Evolutionary conservation across 202 grass and related monocot species (phyloP).

Genomic region (Panicum hallii): DNA sequence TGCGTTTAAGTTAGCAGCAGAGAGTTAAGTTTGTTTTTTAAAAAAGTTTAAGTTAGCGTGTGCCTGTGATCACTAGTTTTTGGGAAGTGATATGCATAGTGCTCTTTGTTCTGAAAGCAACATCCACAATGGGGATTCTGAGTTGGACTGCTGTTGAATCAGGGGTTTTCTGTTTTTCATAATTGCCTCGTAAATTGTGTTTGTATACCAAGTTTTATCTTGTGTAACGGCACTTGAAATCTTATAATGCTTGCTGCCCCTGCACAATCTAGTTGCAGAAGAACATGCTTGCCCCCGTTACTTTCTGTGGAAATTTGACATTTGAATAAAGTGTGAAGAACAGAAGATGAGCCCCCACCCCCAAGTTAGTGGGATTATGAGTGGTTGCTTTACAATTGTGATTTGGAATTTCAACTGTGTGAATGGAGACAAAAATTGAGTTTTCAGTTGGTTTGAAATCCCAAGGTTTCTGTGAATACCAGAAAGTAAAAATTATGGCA

Average conservation of each 20-base stretch:
- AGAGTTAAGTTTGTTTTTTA: not conserved
- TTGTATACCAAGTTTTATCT: not conserved
- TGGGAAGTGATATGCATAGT: not conserved
- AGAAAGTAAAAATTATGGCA: not conserved
- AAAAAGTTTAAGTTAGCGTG: not conserved
- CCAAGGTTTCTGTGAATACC: not conserved
- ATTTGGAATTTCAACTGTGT: not conserved
- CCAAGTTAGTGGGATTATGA: not conserved
- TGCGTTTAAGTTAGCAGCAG: not conserved
- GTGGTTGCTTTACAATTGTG: not conserved
- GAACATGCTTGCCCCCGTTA: not conserved
- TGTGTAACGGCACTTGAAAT: not conserved
- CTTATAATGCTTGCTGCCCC: not conserved
- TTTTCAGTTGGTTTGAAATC: not conserved
- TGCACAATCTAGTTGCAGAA: not conserved
- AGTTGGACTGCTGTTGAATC: not conserved
- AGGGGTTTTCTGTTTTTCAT: not conserved
- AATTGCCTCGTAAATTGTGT: constrained; percentile 4
- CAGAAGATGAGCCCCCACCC: not conserved
- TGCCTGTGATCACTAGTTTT: not conserved
- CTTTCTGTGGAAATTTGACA: not conserved
- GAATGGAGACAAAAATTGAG: not conserved
- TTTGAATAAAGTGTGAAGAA: not conserved
- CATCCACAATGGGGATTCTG: not conserved
- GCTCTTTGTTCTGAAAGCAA: constrained; percentile 17